A percentile compares a stretch with the other conserved stretches of the same genome.
phyloP scores from a whole-genome alignment of 345 rosid species.

The Linum usitatissimum region DNA sequence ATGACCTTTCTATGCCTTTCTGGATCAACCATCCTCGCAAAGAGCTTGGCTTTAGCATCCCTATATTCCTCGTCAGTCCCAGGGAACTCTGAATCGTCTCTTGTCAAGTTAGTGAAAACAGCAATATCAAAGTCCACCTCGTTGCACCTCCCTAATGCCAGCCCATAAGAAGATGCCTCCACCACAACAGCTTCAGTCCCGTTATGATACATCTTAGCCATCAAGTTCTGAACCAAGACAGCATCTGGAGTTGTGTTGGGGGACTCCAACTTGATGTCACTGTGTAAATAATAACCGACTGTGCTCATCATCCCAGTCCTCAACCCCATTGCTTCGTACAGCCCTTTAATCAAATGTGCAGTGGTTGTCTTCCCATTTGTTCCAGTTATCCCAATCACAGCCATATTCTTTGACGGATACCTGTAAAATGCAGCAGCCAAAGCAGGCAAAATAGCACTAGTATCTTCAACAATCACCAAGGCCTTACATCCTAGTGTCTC shows the following conservation, averaged over 20 bases:
- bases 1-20: conserved; percentile 87
- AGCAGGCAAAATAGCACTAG: conserved; percentile 63
- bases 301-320: conserved; percentile 82
- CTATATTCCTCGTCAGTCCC: conserved; percentile 73
- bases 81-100: conserved; percentile 45
- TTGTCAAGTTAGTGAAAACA: conserved; percentile 58
- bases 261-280: conserved; percentile 58
- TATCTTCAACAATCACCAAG: conserved; percentile 87
- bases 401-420: conserved; percentile 66
- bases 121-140: conserved; percentile 91
- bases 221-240: conserved; percentile 74
- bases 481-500: conserved; percentile 84
- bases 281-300: conserved; percentile 59
- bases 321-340: conserved; percentile 90
- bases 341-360: conserved; percentile 64
- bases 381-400: conserved; percentile 75
- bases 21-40: conserved; percentile 80
- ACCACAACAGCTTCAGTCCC: conserved; percentile 83
- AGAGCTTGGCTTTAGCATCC: conserved; percentile 73
- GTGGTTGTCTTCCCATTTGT: conserved; percentile 69
- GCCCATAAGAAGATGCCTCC: conserved; percentile 73
- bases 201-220: conserved; percentile 92
- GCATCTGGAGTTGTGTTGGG: conserved; percentile 53
- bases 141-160: conserved; percentile 56
- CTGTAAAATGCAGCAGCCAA: conserved; percentile 74